Percentiles rank a stretch among this genome's conserved stretches.
phyloP scores from a whole-genome alignment of 2,329 filamentous ascomycete genomes.

The Alternaria novae-zelandiae region DNA sequence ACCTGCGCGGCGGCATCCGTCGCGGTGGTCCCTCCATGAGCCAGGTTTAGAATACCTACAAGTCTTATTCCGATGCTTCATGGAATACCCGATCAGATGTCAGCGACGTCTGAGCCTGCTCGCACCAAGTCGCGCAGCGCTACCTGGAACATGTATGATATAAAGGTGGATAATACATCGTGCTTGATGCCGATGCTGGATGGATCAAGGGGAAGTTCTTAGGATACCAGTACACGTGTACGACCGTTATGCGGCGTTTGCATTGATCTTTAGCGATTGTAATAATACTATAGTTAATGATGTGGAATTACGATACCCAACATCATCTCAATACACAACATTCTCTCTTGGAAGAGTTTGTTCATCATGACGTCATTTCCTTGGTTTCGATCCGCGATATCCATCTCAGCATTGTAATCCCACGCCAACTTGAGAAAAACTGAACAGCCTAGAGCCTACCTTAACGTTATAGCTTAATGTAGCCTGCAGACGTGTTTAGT shows the following conservation, averaged over 20 bases:
- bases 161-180: constrained; percentile 6
- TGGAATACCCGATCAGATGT: constrained; percentile 36
- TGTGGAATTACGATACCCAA: neutral
- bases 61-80: constrained; percentile 28
- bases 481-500: too few relatives aligned
- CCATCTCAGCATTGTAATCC: neutral
- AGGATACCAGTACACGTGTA: constrained; percentile 8
- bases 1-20: constrained; percentile 56
- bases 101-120: constrained; percentile 10
- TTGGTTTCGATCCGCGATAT: neutral
- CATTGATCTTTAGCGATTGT: constrained; percentile 11
- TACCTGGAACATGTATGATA: neutral
- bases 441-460: too few relatives aligned
- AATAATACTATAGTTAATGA: constrained; percentile 12
- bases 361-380: neutral
- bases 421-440: too few relatives aligned
- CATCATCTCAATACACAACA: neutral
- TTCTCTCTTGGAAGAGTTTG: neutral
- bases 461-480: too few relatives aligned
- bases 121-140: neutral
- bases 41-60: constrained; percentile 57
- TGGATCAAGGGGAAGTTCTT: neutral
- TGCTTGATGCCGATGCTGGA: constrained; percentile 5
- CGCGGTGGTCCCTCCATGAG: constrained; percentile 59
- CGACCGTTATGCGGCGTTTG: constrained; percentile 1